Evolutionary conservation across 495 filamentous ascomycete genomes (phyloP).

Genomic region (Xylaria nigripes): DNA sequence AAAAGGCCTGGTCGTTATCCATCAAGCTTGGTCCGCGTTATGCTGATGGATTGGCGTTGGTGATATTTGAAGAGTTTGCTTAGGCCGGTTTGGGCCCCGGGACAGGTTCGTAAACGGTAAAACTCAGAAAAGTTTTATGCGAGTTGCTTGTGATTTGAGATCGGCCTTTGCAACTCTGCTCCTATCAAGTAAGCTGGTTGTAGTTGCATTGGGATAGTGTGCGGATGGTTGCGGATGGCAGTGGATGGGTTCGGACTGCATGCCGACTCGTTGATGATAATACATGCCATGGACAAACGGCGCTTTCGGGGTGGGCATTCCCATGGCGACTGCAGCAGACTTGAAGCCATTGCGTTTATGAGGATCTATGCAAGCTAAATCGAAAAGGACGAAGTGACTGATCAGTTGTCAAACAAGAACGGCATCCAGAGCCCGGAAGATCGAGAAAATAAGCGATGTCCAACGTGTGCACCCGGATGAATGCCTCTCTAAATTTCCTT

Average conservation of each 20-base stretch:
- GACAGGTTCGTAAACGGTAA: slow-evolving; percentile 11
- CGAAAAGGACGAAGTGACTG: slow-evolving; percentile 36
- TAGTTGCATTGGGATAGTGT: slow-evolving; percentile 15
- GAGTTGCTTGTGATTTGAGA: background rate
- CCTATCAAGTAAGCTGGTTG: slow-evolving; percentile 3
- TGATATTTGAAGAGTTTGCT: background rate
- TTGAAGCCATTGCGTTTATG: slow-evolving; percentile 20
- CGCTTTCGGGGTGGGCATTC: background rate
- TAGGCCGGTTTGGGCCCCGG: background rate
- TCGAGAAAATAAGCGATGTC: slow-evolving; percentile 25
- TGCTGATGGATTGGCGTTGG: background rate
- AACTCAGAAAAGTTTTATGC: slow-evolving; percentile 17
- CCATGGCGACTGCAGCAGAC: slow-evolving; percentile 15
- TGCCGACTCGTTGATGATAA: background rate
- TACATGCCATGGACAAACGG: slow-evolving; percentile 10
- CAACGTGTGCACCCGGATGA: slow-evolving; percentile 33
- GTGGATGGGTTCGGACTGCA: slow-evolving; percentile 9
- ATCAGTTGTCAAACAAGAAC: slow-evolving; percentile 16
- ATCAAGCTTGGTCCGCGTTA: background rate
- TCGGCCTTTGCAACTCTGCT: background rate
- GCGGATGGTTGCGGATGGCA: slow-evolving; percentile 24
- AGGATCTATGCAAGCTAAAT: slow-evolving; percentile 38
- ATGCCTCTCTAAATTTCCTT: slow-evolving; percentile 23
- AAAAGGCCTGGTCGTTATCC: background rate
- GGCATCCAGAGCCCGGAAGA: slow-evolving; percentile 12